Conservation (phyloP, 1,139 yeast species). For the Debaryomycetaceae sp. region DNA sequence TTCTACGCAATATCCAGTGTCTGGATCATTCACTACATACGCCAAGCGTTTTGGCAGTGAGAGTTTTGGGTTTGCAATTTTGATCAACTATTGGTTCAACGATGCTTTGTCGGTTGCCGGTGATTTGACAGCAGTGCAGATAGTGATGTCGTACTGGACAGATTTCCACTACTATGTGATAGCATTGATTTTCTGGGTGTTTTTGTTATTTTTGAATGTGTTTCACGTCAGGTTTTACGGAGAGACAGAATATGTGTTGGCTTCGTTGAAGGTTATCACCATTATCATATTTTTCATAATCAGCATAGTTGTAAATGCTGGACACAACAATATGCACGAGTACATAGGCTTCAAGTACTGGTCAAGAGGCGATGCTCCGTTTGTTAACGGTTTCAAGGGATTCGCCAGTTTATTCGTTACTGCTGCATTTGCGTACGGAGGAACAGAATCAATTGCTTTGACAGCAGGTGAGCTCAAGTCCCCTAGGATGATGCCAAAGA, state of each 20-base stretch:
- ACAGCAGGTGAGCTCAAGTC: constrained; percentile 66
- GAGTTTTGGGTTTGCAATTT: constrained; percentile 60
- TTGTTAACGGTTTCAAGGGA: constrained; percentile 40
- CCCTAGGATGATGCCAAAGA: constrained; percentile 59
- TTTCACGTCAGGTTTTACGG: constrained; percentile 51
- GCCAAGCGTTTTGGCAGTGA: constrained; percentile 61
- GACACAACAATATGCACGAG: constrained; percentile 27
- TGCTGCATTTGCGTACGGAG: constrained; percentile 68
- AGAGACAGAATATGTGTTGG: constrained; percentile 40
- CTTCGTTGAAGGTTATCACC: constrained; percentile 36
- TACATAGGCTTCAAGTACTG: constrained; percentile 41
- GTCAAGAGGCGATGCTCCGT: constrained; percentile 40
- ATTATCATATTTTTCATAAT: constrained; percentile 39
- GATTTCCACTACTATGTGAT: constrained; percentile 56
- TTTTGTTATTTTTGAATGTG: constrained; percentile 49
- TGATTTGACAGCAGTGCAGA: constrained; percentile 58
- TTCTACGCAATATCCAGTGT: constrained; percentile 57
- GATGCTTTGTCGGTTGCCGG: constrained; percentile 62
- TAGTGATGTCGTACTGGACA: constrained; percentile 62
- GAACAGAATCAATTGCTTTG: constrained; percentile 61
- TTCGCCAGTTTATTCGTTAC: constrained; percentile 42
- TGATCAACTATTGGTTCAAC: constrained; percentile 63
- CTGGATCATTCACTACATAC: constrained; percentile 61
- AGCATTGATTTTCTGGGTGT: constrained; percentile 57
- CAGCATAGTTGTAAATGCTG: constrained; percentile 37